Conservation (phyloP, 2,329 filamentous ascomycete species). For the Colletotrichum viniferum region DNA sequence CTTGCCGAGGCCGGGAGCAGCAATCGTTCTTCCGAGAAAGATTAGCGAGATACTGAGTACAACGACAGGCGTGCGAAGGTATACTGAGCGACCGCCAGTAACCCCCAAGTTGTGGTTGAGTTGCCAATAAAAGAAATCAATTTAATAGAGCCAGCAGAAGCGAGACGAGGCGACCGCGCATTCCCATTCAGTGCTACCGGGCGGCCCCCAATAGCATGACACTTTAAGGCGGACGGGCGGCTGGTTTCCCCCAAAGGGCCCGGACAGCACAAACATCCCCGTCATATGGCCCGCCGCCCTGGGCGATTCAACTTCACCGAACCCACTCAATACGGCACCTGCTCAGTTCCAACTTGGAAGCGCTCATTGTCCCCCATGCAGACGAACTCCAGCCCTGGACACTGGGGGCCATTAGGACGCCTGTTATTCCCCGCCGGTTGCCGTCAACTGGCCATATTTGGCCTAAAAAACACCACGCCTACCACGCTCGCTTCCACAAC, state of each 20-base stretch:
- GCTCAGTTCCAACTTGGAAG: not conserved
- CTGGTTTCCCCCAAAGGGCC: not conserved
- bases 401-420: not conserved
- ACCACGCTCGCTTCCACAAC: not conserved
- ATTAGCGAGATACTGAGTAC: conserved; percentile 10
- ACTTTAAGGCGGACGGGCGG: not conserved
- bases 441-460: not conserved
- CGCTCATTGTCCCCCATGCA: not conserved
- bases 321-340: conserved; percentile 3
- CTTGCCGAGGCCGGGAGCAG: not conserved
- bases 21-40: not conserved
- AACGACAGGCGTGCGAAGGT: not conserved
- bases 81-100: not conserved
- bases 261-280: not conserved
- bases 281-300: conserved; percentile 4
- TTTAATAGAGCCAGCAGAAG: not conserved
- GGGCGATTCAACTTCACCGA: conserved; percentile 2
- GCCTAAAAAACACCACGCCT: not conserved
- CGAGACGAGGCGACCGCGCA: conserved; percentile 2
- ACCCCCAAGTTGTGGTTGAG: not conserved
- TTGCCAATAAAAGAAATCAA: not conserved
- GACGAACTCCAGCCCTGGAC: not conserved
- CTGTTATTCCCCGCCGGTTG: conserved; percentile 1
- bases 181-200: not conserved
- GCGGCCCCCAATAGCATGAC: conserved; percentile 6